A percentile compares a stretch with the other conserved stretches of the same genome.
Conservation (phyloP, 83 land plant genomes). For the Isoetes engelmannii region DNA sequence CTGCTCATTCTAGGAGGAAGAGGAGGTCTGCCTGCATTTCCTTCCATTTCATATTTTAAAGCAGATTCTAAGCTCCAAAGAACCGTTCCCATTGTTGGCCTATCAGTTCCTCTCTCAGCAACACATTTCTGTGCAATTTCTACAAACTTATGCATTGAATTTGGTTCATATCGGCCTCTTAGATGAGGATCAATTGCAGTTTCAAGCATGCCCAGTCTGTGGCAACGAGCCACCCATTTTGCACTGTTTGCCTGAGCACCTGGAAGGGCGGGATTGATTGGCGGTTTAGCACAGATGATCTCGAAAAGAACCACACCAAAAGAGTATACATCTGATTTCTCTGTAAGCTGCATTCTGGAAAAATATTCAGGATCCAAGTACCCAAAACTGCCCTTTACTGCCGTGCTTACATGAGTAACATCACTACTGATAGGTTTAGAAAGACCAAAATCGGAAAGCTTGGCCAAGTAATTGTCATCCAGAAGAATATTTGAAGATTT, state of each 20-base stretch:
- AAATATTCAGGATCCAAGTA: conserved; percentile 83
- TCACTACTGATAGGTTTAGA: conserved; percentile 58
- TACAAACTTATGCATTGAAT: conserved; percentile 59
- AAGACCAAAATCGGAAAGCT: conserved; percentile 50
- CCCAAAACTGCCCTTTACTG: conserved; percentile 85
- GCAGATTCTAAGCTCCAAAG: conserved; percentile 77
- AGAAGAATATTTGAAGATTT: conserved; percentile 8
- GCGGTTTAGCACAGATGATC: conserved; percentile 67
- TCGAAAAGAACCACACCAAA: conserved; percentile 83
- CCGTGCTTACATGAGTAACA: conserved; percentile 82
- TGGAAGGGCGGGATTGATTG: conserved; percentile 65
- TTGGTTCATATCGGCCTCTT: conserved; percentile 42
- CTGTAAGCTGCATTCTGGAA: conserved; percentile 69
- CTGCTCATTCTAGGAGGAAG: too few relatives aligned
- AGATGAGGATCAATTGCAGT: conserved; percentile 56
- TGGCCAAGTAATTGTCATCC: not conserved
- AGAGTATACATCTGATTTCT: conserved; percentile 73
- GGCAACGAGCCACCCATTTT: conserved; percentile 79
- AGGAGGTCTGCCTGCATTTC: too few relatives aligned
- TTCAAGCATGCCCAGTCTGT: conserved; percentile 68
- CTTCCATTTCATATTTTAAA: conserved; percentile 5
- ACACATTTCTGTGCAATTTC: conserved; percentile 74
- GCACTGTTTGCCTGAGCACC: conserved; percentile 68
- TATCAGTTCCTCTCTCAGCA: conserved; percentile 62
- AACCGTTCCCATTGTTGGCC: conserved; percentile 84